phyloP scores from a whole-genome alignment of 2,329 filamentous ascomycete species.

The Pseudogymnoascus sp. region DNA sequence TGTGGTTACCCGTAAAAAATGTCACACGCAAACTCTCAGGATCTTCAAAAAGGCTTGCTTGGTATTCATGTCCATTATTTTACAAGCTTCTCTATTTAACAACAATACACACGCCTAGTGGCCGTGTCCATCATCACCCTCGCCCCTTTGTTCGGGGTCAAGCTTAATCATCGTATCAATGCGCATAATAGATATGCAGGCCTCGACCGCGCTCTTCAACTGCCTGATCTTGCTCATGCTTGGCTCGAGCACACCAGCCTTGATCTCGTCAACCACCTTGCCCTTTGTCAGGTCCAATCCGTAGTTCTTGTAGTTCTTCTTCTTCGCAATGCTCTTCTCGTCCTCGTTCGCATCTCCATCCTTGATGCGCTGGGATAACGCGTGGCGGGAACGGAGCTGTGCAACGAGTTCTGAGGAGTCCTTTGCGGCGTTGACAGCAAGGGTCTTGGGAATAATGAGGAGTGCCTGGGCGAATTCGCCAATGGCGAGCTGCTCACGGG shows the following conservation, averaged over 20 bases:
- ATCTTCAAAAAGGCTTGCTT: constrained; percentile 10
- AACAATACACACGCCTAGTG: constrained; percentile 47
- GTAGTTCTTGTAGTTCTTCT: constrained; percentile 99
- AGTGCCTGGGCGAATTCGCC: constrained; percentile 95
- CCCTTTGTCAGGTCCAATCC: constrained; percentile 84
- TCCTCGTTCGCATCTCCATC: constrained; percentile 79
- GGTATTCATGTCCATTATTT: constrained; percentile 15
- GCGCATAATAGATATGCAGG: constrained; percentile 97
- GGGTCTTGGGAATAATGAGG: constrained; percentile 88
- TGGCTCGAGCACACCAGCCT: constrained; percentile 90
- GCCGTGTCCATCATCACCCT: constrained; percentile 75
- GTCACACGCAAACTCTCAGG: too few species aligned
- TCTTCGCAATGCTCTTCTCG: constrained; percentile 81
- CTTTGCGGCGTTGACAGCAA: constrained; percentile 95
- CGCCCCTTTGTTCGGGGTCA: constrained; percentile 74
- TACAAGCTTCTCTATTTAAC: constrained; percentile 22
- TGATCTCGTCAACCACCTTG: constrained; percentile 86
- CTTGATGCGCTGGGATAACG: constrained; percentile 83
- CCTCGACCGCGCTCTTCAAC: constrained; percentile 96
- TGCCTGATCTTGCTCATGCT: constrained; percentile 98
- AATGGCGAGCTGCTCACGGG: constrained; percentile 93
- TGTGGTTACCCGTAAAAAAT: too few species aligned
- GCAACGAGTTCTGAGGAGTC: constrained; percentile 92
- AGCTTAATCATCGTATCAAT: constrained; percentile 98
- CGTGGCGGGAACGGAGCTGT: constrained; percentile 88